Evolutionary conservation across 2,329 filamentous ascomycete genomes (phyloP).

Genomic region (Curvularia verruculosa): DNA sequence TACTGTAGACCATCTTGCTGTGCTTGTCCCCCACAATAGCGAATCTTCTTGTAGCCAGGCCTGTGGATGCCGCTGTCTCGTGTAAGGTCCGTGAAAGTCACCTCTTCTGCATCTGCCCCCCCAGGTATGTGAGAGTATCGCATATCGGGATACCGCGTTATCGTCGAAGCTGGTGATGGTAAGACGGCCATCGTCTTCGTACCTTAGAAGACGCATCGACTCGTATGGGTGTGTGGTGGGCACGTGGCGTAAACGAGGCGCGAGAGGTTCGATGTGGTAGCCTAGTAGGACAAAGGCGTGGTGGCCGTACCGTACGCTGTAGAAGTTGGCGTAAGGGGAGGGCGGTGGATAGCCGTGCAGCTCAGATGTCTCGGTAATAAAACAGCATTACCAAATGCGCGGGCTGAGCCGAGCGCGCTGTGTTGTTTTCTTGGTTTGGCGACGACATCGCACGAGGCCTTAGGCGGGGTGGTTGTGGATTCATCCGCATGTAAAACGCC

Average conservation of each 20-base stretch:
- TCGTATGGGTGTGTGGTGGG: slow-evolving; percentile 5
- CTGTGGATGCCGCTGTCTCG: slow-evolving; percentile 6
- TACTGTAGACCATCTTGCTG: slow-evolving; percentile 2
- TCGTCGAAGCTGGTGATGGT: slow-evolving; percentile 6
- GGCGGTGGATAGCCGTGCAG: neutral
- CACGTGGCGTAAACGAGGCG: slow-evolving; percentile 4
- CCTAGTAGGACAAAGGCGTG: slow-evolving; percentile 7
- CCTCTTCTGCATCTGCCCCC: slow-evolving; percentile 31
- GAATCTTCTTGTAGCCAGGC: slow-evolving; percentile 5
- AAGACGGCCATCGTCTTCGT: slow-evolving; percentile 11
- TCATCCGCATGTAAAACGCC: slow-evolving; percentile 3
- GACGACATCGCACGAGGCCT: neutral
- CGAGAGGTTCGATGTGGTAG: slow-evolving; percentile 9
- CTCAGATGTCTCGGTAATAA: neutral
- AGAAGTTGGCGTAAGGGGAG: neutral
- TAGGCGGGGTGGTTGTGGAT: slow-evolving; percentile 4
- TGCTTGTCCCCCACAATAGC: slow-evolving; percentile 4
- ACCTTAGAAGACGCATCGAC: slow-evolving; percentile 20
- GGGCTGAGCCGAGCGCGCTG: slow-evolving; percentile 1
- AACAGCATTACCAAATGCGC: neutral
- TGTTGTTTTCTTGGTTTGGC: neutral
- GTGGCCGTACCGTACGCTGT: neutral
- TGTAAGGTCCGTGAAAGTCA: slow-evolving; percentile 29
- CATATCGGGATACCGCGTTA: slow-evolving; percentile 5
- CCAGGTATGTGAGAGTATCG: slow-evolving; percentile 42